Evolutionary conservation across 2,329 filamentous ascomycete genomes (phyloP), one percentile per base, ranked within the genome.

Genomic region (Hypoxylon sp.): DNA sequence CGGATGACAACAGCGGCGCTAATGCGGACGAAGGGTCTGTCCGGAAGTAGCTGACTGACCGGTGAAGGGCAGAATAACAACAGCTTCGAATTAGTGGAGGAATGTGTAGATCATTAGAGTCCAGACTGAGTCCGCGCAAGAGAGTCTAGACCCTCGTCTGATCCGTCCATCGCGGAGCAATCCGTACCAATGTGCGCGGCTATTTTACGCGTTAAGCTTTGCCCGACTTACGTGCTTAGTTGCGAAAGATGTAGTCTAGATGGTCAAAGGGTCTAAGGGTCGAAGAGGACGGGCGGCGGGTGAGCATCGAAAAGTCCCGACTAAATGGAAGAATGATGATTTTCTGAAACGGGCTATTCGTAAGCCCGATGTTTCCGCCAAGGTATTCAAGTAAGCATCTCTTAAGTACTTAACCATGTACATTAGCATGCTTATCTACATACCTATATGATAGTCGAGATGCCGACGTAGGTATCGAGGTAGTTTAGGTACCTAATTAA

Each of bases 111-210:
- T 62, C 57, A 56, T 38, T 58, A 21, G 23, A 50, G 49, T 38
- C 65, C 49, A 46, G 53, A 53, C 46, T 48, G 23, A 53, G 56
- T 55, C 50, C 36, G 38, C 17, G 52, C 30, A 45, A 49, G 21
- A 61, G 36, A 68, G 55, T 65, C 66, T 65, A 68, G 66, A 59
- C 50, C 57, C 23, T 34, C 7, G 25, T 36, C 41, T 48, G n/a
- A 38, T 34, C 51, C 30, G 30, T 61, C 36, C 28, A 38, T 55
- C 45, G 38, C 52, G 48, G 58, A 62, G 32, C 36, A 45, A 53
- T 19, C 43, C 52, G 38, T 30, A 13, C 11, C 14, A 48, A 38
- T 21, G 11, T 50, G 11, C 23, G 25, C 46, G 2, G 25, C 10
- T 19, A n/a, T 23, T 41, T 48, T 19, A 21, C 30, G 52, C 28